Evolutionary conservation across 2,329 filamentous ascomycete genomes (phyloP).

Genomic region (Fusarium nematophilum): DNA sequence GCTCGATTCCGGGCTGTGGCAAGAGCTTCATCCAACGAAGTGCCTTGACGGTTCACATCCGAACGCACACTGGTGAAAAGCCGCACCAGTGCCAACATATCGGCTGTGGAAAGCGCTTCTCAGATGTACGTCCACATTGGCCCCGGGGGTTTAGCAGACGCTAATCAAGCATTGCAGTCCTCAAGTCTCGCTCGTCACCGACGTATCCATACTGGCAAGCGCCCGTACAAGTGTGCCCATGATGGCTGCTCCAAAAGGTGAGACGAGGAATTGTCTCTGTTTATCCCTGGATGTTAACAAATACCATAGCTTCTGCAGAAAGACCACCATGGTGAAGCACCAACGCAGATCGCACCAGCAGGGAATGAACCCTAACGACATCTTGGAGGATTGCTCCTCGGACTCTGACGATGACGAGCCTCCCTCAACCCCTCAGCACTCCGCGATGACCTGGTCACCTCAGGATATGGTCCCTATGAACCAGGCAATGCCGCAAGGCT

Average conservation of each 20-base stretch:
- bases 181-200: conserved; percentile 74
- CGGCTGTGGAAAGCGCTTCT: conserved; percentile 76
- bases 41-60: conserved; percentile 76
- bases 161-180: conserved; percentile 57
- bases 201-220: conserved; percentile 74
- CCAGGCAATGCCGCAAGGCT: conserved; percentile 49
- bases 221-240: conserved; percentile 72
- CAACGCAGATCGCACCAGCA: conserved; percentile 71
- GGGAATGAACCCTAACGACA: conserved; percentile 66
- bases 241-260: conserved; percentile 72
- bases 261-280: conserved; percentile 16
- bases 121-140: conserved; percentile 65
- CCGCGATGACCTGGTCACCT: conserved; percentile 63
- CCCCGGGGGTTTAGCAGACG: neutral
- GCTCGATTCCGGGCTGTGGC: conserved; percentile 68
- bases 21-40: conserved; percentile 80
- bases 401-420: conserved; percentile 69
- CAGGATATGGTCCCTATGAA: conserved; percentile 55
- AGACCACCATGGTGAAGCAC: conserved; percentile 78
- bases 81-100: conserved; percentile 75
- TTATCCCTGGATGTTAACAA: conserved; percentile 29
- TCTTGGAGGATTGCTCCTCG: conserved; percentile 64
- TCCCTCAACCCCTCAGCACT: conserved; percentile 67
- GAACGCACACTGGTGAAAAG: conserved; percentile 78
- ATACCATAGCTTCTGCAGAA: conserved; percentile 72